These are phyloP conservation scores for Trichoderma lentiforme DNA, from an alignment of 2,329 filamentous ascomycete species.

Conservation along the genomic window DNA sequence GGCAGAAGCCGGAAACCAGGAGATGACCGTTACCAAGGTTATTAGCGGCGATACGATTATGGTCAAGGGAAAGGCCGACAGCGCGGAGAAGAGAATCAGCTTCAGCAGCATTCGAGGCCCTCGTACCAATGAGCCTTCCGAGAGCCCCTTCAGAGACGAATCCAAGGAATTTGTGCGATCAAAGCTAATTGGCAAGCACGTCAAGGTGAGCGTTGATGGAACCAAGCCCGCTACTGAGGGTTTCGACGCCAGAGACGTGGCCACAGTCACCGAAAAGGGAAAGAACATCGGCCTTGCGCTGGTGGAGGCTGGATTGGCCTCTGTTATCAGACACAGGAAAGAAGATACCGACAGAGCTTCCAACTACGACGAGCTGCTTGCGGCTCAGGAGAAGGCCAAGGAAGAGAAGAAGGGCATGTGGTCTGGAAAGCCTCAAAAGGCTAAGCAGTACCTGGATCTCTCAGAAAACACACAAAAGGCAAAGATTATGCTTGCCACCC, in stretches of 20 bases:
- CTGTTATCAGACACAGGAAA: slow-evolving; percentile 90
- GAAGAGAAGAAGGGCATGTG: slow-evolving; percentile 91
- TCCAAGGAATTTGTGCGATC: slow-evolving; percentile 96
- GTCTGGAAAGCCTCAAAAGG: slow-evolving; percentile 82
- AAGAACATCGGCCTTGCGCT: slow-evolving; percentile 82
- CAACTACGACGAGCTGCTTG: slow-evolving; percentile 86
- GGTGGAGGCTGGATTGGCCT: slow-evolving; percentile 90
- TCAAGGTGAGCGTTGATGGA: slow-evolving; percentile 84
- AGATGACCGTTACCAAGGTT: slow-evolving; percentile 81
- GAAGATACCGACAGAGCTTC: slow-evolving; percentile 92
- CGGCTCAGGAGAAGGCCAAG: slow-evolving; percentile 78
- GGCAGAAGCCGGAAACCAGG: slow-evolving; percentile 61
- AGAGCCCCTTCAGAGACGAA: slow-evolving; percentile 84
- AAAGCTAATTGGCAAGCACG: slow-evolving; percentile 92
- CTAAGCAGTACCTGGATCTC: slow-evolving; percentile 80
- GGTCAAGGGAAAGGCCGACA: slow-evolving; percentile 77
- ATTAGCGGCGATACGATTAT: slow-evolving; percentile 86
- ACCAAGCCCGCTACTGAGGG: slow-evolving; percentile 85
- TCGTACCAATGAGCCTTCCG: slow-evolving; percentile 81
- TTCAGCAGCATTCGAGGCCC: slow-evolving; percentile 91
- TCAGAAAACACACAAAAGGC: slow-evolving; percentile 93
- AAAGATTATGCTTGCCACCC: slow-evolving; percentile 83
- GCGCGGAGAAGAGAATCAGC: slow-evolving; percentile 80
- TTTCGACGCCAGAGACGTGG: slow-evolving; percentile 92
- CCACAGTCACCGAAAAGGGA: slow-evolving; percentile 76